Evolutionary conservation across 495 filamentous ascomycete species (phyloP), one percentile per base, ranked within the genome.

Genomic region (Aspergillus affinis): DNA sequence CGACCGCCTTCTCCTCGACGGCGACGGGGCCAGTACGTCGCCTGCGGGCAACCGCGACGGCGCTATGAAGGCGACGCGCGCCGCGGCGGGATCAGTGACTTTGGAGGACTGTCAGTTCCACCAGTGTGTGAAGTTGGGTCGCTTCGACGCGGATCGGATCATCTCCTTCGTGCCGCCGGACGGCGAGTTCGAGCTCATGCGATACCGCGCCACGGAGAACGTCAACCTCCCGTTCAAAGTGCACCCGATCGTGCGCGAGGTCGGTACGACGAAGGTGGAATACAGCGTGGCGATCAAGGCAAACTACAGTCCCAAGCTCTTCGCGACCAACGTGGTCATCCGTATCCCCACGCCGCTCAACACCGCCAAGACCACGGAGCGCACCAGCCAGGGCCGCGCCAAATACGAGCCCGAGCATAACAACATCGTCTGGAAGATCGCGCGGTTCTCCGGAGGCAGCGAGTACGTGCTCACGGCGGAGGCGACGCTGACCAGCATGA

Each of bases 191-290:
- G 95, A 99, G 79, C 84, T 99, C 57, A 99, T 99, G 95, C 88
- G 92, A 20, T 99, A 99, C 78, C 91, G 95, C 62, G 93, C 95
- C n/a, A 98, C 94, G 20, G 95, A 99, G 73, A 98, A 99, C 69
- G 93, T 99, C 70, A 99, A 99, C 72, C 82, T 99, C 17, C 95
- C 95, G 8, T 99, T 99, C 84, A 97, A 96, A 73, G 92, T 99
- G 55, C 95, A 98, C 71, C 93, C 93, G 61, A 99, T 97, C 66
- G 94, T 99, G 66, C 95, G 96, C 69, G 95, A 99, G 72, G 84
- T 97, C 54, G 92, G 93, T 63, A 96, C 93, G 67, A 96, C 93
- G 17, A 98, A 97, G 74, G 95, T 99, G 56, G 94, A 98, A 70
- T 99, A 98, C 77, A 96, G 91, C 75, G 95, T 99, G 63, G 92